Evolutionary conservation across 2,329 filamentous ascomycete genomes (phyloP).

Genomic region (Dendryphion nanum): DNA sequence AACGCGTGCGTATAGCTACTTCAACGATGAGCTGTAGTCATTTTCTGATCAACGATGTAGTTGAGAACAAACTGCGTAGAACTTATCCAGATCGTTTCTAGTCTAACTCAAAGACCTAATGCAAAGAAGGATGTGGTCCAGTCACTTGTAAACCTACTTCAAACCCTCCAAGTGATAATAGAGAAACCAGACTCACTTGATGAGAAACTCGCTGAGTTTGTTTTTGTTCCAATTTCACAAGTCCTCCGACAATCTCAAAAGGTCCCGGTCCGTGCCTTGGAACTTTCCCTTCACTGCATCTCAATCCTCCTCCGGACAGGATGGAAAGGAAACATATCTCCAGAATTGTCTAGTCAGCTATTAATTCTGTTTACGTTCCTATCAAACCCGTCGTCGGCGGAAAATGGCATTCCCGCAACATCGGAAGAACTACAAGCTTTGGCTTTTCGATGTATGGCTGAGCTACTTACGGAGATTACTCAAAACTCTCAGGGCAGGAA

Average conservation of each 20-base stretch:
- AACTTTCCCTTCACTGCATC: constrained; percentile 74
- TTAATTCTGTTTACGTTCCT: constrained; percentile 82
- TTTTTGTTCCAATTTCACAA: constrained; percentile 89
- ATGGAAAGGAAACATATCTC: constrained; percentile 71
- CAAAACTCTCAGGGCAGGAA: constrained; percentile 49
- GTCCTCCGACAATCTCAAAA: constrained; percentile 74
- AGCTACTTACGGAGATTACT: constrained; percentile 62
- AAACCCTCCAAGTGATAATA: constrained; percentile 35
- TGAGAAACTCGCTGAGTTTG: constrained; percentile 84
- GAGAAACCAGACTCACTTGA: constrained; percentile 56
- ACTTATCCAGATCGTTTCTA: constrained; percentile 55
- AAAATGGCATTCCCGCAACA: constrained; percentile 45
- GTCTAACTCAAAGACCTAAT: constrained; percentile 47
- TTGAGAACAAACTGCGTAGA: constrained; percentile 60
- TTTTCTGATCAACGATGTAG: constrained; percentile 32
- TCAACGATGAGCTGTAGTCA: not conserved
- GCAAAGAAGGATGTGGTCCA: constrained; percentile 48
- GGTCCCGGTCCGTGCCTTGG: constrained; percentile 69
- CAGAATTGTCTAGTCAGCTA: constrained; percentile 76
- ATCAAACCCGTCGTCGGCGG: constrained; percentile 66
- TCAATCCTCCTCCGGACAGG: constrained; percentile 71
- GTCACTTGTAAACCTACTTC: constrained; percentile 48
- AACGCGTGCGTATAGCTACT: constrained; percentile 24
- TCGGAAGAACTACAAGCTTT: constrained; percentile 74
- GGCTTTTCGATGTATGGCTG: constrained; percentile 67